A percentile compares a stretch with the other conserved stretches of the same genome.
These are phyloP conservation scores for Volvox reticuliferus DNA, from an alignment of 139 green algal genomes.

Conservation along the genomic window DNA sequence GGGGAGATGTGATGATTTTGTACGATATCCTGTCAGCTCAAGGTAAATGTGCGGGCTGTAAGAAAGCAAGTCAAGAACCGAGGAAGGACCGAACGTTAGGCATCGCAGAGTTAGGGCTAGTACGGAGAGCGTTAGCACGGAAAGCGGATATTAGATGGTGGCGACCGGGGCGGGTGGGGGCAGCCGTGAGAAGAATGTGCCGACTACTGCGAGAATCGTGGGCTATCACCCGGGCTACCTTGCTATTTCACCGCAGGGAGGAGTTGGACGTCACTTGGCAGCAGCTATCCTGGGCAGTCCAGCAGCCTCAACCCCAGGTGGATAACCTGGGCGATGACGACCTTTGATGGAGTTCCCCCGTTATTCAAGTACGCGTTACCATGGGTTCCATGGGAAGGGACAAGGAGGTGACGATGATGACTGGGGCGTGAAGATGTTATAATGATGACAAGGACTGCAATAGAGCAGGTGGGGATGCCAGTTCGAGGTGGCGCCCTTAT, in stretches of 20 bases:
- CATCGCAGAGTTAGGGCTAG: no score
- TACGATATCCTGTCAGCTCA: background rate
- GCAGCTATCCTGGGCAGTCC: conserved; percentile 39
- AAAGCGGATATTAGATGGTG: background rate
- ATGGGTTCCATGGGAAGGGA: no score
- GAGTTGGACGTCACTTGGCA: conserved; percentile 41
- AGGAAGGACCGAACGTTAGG: background rate
- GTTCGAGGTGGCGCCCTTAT: no score
- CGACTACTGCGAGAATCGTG: no score
- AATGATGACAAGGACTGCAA: no score
- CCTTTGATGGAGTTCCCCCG: background rate
- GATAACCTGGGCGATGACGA: conserved; percentile 11
- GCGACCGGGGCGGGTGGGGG: no score
- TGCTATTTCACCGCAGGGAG: conserved; percentile 2
- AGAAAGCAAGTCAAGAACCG: background rate
- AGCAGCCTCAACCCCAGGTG: conserved; percentile 22
- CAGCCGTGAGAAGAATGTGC: no score
- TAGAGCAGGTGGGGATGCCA: no score
- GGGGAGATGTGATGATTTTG: background rate
- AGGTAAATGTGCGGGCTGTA: background rate
- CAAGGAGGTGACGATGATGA: no score
- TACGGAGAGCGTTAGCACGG: no score
- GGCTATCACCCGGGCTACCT: background rate
- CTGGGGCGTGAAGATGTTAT: no score
- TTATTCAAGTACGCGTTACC: background rate